Conservation (phyloP, 345 rosid genomes). For the Theobroma cacao region DNA sequence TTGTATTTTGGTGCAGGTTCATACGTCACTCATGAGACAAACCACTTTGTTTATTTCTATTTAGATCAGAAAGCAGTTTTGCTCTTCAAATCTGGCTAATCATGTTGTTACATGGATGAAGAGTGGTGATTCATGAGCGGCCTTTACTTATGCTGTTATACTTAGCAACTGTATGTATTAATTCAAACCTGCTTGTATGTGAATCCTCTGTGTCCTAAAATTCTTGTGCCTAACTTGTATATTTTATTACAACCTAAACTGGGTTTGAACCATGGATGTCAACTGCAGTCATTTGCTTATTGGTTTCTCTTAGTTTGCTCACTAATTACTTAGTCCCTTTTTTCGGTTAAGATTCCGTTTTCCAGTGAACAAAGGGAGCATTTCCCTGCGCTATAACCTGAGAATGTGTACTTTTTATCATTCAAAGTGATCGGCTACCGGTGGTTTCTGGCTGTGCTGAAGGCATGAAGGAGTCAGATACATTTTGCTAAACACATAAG, state of each 20-base stretch:
- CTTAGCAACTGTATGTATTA: constrained; percentile 34
- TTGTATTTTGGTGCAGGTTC: constrained; percentile 56
- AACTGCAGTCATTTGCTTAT: neutral
- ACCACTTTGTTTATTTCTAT: constrained; percentile 94
- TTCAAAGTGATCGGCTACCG: too few species aligned
- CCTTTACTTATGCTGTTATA: constrained; percentile 14
- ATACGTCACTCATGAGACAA: constrained; percentile 94
- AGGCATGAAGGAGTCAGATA: too few species aligned
- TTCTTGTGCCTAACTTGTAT: constrained; percentile 33
- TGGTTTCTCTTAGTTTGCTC: neutral
- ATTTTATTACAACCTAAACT: constrained; percentile 25
- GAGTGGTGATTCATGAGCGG: neutral
- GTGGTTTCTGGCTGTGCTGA: too few species aligned
- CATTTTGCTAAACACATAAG: neutral
- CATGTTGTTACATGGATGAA: constrained; percentile 4
- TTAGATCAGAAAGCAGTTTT: constrained; percentile 90
- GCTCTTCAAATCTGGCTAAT: constrained; percentile 89
- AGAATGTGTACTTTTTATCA: too few species aligned
- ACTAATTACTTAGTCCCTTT: neutral
- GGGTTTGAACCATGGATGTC: constrained; percentile 15
- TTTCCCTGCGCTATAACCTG: too few species aligned
- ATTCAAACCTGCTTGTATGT: constrained; percentile 15
- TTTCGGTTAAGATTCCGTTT: too few species aligned
- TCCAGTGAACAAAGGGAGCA: too few species aligned
- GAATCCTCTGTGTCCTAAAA: constrained; percentile 21